A percentile compares a stretch with the other conserved stretches of the same genome.
These are phyloP conservation scores for Exophiala sp. DNA, from an alignment of 2,329 filamentous ascomycete genomes.

Conservation along the genomic window DNA sequence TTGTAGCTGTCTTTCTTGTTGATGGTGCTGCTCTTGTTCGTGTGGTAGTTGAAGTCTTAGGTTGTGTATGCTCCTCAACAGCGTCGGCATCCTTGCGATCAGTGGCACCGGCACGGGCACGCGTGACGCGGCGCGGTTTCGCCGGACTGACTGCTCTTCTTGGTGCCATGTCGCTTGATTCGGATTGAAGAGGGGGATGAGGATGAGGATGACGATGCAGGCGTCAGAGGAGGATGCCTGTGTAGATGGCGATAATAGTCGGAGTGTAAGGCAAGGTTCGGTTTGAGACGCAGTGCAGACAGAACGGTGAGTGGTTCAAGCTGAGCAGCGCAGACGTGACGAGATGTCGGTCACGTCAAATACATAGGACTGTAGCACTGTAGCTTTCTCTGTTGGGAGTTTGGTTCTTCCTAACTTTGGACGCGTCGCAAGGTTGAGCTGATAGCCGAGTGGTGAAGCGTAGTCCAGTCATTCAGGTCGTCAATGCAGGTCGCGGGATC, in stretches of 20 bases:
- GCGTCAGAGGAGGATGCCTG: background rate
- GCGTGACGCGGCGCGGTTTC: slow-evolving; percentile 31
- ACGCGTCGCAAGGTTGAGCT: too few relatives aligned
- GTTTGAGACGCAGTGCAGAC: too few relatives aligned
- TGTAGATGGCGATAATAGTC: background rate
- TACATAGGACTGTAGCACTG: too few relatives aligned
- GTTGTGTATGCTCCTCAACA: slow-evolving; percentile 15
- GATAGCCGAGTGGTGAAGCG: too few relatives aligned
- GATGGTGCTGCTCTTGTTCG: slow-evolving; percentile 12
- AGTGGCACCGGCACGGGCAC: slow-evolving; percentile 30
- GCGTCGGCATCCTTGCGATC: slow-evolving; percentile 4
- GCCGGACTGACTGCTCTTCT: slow-evolving; percentile 29
- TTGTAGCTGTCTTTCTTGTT: slow-evolving; percentile 20
- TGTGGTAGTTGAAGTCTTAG: background rate
- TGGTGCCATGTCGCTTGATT: slow-evolving; percentile 22
- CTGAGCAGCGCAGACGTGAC: too few relatives aligned
- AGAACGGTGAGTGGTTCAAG: too few relatives aligned
- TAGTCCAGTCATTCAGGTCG: too few relatives aligned
- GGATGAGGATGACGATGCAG: background rate
- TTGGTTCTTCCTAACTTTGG: too few relatives aligned
- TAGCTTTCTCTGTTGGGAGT: too few relatives aligned
- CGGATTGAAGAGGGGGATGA: background rate
- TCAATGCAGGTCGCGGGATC: too few relatives aligned
- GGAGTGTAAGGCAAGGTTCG: background rate
- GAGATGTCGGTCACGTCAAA: too few relatives aligned